phyloP scores from a whole-genome alignment of 2,329 filamentous ascomycete species.

The Tolypocladium nubicola region DNA sequence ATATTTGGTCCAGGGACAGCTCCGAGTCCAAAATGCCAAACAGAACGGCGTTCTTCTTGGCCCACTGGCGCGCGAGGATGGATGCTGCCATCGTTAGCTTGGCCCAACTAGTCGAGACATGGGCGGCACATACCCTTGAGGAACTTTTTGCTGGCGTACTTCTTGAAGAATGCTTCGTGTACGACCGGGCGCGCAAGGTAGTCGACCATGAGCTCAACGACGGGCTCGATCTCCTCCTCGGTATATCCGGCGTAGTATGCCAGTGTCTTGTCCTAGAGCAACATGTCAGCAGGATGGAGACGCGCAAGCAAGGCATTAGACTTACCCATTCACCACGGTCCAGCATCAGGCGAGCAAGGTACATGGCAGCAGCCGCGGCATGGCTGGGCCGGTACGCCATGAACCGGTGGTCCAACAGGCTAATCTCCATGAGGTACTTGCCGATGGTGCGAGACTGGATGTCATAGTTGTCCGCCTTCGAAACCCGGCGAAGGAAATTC shows the following conservation, averaged over 20 bases:
- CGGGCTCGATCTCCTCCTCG: conserved; percentile 85
- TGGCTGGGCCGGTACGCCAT: conserved; percentile 83
- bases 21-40: conserved; percentile 44
- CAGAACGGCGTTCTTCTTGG: conserved; percentile 61
- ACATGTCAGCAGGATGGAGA: conserved; percentile 16
- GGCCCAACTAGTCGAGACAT: not conserved
- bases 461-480: conserved; percentile 98
- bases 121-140: conserved; percentile 67
- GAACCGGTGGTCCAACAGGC: conserved; percentile 88
- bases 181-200: conserved; percentile 84
- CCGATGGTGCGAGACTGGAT: conserved; percentile 94
- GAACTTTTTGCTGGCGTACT: conserved; percentile 99
- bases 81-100: conserved; percentile 50
- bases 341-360: conserved; percentile 80
- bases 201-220: conserved; percentile 91
- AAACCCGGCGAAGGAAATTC: conserved; percentile 98
- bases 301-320: not conserved
- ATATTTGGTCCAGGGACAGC: conserved; percentile 38
- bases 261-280: conserved; percentile 63
- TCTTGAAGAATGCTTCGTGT: conserved; percentile 98
- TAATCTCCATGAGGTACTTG: conserved; percentile 97
- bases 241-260: conserved; percentile 87
- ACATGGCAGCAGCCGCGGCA: conserved; percentile 89
- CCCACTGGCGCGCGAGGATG: conserved; percentile 85
- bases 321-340: conserved; percentile 85